These are phyloP conservation scores for Cordyceps pruinosa DNA, from an alignment of 2,329 filamentous ascomycete species.

Conservation along the genomic window DNA sequence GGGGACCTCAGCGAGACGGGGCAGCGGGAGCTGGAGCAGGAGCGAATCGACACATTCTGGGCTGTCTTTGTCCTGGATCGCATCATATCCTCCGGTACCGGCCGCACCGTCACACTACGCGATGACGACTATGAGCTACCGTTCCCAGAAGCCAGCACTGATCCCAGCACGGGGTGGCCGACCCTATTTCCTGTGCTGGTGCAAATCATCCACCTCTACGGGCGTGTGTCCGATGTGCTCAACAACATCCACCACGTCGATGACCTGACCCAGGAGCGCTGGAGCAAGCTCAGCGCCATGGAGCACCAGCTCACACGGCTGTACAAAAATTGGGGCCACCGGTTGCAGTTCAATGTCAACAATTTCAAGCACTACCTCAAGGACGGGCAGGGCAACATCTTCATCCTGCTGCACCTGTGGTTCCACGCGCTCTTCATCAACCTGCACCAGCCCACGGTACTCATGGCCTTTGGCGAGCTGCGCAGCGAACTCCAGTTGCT, in stretches of 20 bases:
- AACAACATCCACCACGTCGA: constrained; percentile 71
- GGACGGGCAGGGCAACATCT: constrained; percentile 75
- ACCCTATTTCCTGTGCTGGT: constrained; percentile 74
- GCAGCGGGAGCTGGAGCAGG: constrained; percentile 64
- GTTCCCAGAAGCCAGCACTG: constrained; percentile 48
- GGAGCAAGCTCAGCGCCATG: constrained; percentile 67
- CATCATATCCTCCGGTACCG: constrained; percentile 81
- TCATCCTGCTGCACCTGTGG: constrained; percentile 82
- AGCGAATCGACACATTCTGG: constrained; percentile 84
- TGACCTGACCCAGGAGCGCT: constrained; percentile 68
- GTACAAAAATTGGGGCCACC: constrained; percentile 66
- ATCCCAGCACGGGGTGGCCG: constrained; percentile 60
- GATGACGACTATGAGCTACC: constrained; percentile 80
- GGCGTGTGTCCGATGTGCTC: constrained; percentile 73
- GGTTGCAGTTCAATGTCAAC: constrained; percentile 73
- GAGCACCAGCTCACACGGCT: constrained; percentile 68
- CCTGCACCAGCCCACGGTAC: constrained; percentile 73
- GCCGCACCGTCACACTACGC: constrained; percentile 72
- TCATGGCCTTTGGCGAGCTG: constrained; percentile 64
- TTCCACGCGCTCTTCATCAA: constrained; percentile 82
- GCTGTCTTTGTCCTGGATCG: constrained; percentile 82
- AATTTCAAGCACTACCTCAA: constrained; percentile 84
- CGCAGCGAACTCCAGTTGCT: constrained; percentile 62
- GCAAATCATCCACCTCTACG: constrained; percentile 79
- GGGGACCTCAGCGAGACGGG: constrained; percentile 41